Conservation (phyloP, 768 basidiomycete species). For the Hortiboletus campestris region DNA sequence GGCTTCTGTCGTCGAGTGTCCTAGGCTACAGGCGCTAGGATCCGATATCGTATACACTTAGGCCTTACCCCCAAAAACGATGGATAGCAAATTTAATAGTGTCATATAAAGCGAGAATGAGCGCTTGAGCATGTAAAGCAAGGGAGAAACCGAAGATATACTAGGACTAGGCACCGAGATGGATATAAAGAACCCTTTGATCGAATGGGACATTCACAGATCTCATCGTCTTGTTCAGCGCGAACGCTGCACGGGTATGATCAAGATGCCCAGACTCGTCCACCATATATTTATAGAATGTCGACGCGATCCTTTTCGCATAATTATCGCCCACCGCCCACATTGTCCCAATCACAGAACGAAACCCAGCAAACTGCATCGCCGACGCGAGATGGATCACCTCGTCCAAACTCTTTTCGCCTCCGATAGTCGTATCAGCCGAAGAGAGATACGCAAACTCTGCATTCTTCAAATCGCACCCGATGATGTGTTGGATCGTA, state of each 20-base stretch:
- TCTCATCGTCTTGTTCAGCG: neutral
- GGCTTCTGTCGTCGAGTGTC: no score
- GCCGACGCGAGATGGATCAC: neutral
- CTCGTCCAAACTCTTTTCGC: neutral
- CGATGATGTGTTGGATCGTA: neutral
- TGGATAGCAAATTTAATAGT: no score
- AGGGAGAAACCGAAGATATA: no score
- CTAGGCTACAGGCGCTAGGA: no score
- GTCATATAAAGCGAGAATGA: no score
- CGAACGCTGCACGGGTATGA: neutral
- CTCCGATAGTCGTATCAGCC: neutral
- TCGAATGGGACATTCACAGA: neutral
- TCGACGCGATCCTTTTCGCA: neutral
- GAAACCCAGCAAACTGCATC: neutral
- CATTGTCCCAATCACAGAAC: neutral
- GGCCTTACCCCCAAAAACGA: no score
- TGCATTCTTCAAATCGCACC: neutral
- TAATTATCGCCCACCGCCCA: neutral
- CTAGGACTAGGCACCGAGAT: neutral
- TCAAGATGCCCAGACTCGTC: no score
- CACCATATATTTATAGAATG: neutral
- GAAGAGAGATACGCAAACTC: neutral
- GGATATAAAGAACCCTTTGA: neutral
- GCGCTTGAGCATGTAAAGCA: no score
- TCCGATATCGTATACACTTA: no score